Evolutionary conservation across 208 protist genomes (phyloP).

Genomic region (Leishmania turanica): DNA sequence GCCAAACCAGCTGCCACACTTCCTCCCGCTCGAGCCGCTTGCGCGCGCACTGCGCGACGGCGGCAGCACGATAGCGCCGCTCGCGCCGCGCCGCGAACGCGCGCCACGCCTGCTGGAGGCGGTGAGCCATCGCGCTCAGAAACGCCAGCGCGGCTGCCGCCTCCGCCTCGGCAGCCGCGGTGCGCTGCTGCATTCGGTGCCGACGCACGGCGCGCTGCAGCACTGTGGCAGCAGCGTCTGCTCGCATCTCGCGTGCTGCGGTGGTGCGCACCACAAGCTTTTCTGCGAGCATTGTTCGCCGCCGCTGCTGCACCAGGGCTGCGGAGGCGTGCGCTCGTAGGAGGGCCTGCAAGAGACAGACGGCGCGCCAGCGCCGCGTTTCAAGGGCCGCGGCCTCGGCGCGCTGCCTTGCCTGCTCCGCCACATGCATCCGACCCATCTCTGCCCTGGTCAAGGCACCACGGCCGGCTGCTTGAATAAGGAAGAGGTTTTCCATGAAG

Average conservation of each 20-base stretch:
- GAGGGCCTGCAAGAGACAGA: constrained; percentile 5
- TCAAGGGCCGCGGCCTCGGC: constrained; percentile 15
- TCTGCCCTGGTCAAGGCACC: constrained; percentile 32
- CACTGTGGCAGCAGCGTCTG: constrained; percentile 44
- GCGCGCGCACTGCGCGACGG: constrained; percentile 3
- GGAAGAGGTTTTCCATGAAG: constrained; percentile 41
- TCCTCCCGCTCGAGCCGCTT: constrained; percentile 62
- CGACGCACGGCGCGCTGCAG: constrained; percentile 51
- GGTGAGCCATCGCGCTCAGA: constrained; percentile 17
- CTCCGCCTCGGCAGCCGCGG: constrained; percentile 19
- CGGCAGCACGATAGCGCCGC: constrained; percentile 16
- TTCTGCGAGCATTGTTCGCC: constrained; percentile 27
- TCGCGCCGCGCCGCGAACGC: constrained; percentile 25
- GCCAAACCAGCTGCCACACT: constrained; percentile 32
- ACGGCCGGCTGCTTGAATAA: constrained; percentile 45
- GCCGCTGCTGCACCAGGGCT: neutral
- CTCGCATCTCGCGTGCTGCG: constrained; percentile 37
- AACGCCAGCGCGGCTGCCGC: constrained; percentile 20
- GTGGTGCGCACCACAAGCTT: constrained; percentile 35
- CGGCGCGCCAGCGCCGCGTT: neutral
- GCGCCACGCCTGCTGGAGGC: constrained; percentile 56
- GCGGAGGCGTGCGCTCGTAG: constrained; percentile 15
- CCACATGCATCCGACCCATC: constrained; percentile 7
- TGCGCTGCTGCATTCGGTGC: constrained; percentile 18
- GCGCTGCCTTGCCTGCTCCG: constrained; percentile 11